Evolutionary conservation across 1,284 basidiomycete species (phyloP).

Genomic region (Malassezia sp.): DNA sequence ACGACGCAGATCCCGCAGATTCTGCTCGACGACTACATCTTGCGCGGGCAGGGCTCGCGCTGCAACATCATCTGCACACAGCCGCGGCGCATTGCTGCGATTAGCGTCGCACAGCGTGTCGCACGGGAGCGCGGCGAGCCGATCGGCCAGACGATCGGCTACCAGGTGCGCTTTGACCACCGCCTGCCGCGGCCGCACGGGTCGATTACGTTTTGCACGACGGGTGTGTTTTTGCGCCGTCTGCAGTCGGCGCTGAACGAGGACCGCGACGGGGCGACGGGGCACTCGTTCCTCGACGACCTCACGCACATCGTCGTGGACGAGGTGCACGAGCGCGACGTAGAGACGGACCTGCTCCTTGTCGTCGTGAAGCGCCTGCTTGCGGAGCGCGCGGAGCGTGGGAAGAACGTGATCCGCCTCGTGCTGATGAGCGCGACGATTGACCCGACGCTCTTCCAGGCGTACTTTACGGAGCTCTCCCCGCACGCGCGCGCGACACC

Average conservation of each 20-base stretch:
- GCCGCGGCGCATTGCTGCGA: conserved; percentile 79
- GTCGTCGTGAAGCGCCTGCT: conserved; percentile 80
- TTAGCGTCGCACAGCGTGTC: conserved; percentile 83
- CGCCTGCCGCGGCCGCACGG: conserved; percentile 71
- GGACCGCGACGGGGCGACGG: conserved; percentile 4
- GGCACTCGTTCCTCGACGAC: conserved; percentile 56
- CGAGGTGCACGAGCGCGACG: conserved; percentile 90
- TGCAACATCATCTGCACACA: conserved; percentile 93
- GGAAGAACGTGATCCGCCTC: conserved; percentile 69
- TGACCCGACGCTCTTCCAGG: conserved; percentile 74
- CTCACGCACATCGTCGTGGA: conserved; percentile 87
- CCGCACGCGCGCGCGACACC: conserved; percentile 53
- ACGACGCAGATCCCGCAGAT: conserved; percentile 92
- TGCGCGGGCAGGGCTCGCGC: conserved; percentile 63
- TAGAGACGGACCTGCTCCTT: conserved; percentile 82
- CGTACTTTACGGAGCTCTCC: conserved; percentile 61
- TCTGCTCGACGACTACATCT: conserved; percentile 73
- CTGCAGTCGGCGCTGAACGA: conserved; percentile 64
- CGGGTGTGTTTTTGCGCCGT: conserved; percentile 76
- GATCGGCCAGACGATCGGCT: conserved; percentile 67
- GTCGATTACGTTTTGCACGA: conserved; percentile 80
- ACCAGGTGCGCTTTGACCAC: conserved; percentile 83
- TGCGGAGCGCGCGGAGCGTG: conserved; percentile 59
- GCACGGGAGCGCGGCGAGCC: conserved; percentile 74
- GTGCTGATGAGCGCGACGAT: conserved; percentile 94